These are phyloP conservation scores for Epicoccum sorghinum DNA, from an alignment of 2,329 filamentous ascomycete genomes.

Conservation along the genomic window DNA sequence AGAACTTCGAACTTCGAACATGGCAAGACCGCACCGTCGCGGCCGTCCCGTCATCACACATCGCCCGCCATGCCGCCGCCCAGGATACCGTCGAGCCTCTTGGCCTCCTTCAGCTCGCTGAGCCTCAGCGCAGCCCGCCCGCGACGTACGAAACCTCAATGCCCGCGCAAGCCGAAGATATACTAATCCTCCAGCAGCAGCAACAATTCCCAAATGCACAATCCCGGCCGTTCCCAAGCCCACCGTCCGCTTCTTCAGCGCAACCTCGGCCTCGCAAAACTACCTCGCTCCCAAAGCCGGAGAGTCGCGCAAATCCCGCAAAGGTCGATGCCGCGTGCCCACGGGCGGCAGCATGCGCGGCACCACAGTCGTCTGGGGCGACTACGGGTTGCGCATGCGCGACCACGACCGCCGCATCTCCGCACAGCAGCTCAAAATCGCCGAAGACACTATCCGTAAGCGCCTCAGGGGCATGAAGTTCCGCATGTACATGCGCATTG, in stretches of 20 bases:
- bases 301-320: slow-evolving; percentile 85
- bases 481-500: slow-evolving; percentile 86
- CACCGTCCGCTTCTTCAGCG: slow-evolving; percentile 70
- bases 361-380: slow-evolving; percentile 94
- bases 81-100: slow-evolving; percentile 43
- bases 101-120: slow-evolving; percentile 42
- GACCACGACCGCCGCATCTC: slow-evolving; percentile 93
- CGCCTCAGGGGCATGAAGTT: slow-evolving; percentile 90
- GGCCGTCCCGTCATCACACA: slow-evolving; percentile 1
- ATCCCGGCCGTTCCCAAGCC: slow-evolving; percentile 22
- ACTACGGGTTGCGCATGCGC: slow-evolving; percentile 91
- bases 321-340: slow-evolving; percentile 84
- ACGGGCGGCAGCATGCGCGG: slow-evolving; percentile 91
- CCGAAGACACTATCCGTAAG: slow-evolving; percentile 90
- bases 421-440: slow-evolving; percentile 83
- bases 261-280: slow-evolving; percentile 64
- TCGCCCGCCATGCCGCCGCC: slow-evolving; percentile 48
- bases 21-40: not conserved
- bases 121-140: slow-evolving; percentile 30
- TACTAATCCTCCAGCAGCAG: slow-evolving; percentile 3
- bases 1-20: slow-evolving; percentile 28
- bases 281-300: slow-evolving; percentile 85
- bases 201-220: slow-evolving; percentile 36
- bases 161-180: slow-evolving; percentile 24
- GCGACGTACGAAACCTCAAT: slow-evolving; percentile 31